These are phyloP conservation scores for Amphirosellinia nigrospora DNA, from an alignment of 495 filamentous ascomycete genomes.

Conservation along the genomic window DNA sequence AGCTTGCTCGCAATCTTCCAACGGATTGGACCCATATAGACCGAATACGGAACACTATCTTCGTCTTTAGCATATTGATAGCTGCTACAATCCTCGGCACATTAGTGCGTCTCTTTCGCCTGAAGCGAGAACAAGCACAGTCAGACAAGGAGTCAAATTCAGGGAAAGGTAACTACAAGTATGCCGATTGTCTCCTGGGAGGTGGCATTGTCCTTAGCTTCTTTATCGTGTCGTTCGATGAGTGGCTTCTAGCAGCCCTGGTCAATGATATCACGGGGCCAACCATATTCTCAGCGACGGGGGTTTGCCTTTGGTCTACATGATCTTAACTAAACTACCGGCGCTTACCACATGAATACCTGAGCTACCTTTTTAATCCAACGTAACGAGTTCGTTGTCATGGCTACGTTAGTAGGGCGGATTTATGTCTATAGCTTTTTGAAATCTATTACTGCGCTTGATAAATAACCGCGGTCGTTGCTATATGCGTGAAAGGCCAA, in stretches of 20 bases:
- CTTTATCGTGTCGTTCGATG: not conserved
- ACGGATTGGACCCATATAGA: not conserved
- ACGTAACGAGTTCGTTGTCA: not conserved
- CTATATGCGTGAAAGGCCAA: too few relatives aligned
- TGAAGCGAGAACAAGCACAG: not conserved
- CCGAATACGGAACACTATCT: not conserved
- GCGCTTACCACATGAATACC: not conserved
- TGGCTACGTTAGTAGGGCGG: not conserved
- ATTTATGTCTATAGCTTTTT: too few relatives aligned
- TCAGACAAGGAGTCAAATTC: not conserved
- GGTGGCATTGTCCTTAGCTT: not conserved
- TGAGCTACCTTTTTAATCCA: not conserved
- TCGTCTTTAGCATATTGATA: not conserved
- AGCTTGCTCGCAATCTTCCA: not conserved
- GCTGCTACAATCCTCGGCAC: not conserved
- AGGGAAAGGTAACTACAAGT: not conserved
- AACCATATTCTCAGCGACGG: constrained; percentile 11
- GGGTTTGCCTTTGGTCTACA: not conserved
- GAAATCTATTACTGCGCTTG: too few relatives aligned
- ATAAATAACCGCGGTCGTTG: too few relatives aligned
- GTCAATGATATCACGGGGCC: not conserved
- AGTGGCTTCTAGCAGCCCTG: not conserved
- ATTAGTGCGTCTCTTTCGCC: not conserved
- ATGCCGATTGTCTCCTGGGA: not conserved
- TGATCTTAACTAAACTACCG: not conserved